Evolutionary conservation across 2,329 filamentous ascomycete species (phyloP), one percentile per base, ranked within the genome.

Genomic region (Drechslerella dactyloides): DNA sequence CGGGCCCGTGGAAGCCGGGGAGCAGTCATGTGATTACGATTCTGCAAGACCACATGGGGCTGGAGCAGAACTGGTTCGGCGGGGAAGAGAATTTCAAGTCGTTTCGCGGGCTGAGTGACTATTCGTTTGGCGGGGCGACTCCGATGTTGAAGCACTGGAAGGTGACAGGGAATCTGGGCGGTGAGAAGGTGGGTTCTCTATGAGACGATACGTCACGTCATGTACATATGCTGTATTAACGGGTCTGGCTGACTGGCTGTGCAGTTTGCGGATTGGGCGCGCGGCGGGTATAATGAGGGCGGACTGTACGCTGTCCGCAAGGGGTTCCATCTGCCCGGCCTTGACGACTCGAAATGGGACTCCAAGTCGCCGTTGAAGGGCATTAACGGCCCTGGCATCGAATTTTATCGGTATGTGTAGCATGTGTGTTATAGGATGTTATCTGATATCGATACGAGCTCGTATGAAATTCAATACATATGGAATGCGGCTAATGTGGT

Each of bases 31-130:
- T 88, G 10, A 78, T 93, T 74, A 92, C 89, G 0, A 81, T 92
- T 0, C 79, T 91, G 0, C 81, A 93, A 13, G 90, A 93, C 78
- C 88, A 88, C 78, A 90, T 87, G 80, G 89, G 90, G 0, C 81
- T 90, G 0, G 84, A 91, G 69, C 85, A 89, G 74, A 86, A 89
- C 78, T 86, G 84, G 81, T 80, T 80, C 1, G 84, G 87, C 0
- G 87, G 87, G 0, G 75, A 77, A 1, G 86, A 89, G 24, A 77
- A 80, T 7, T 89, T 88, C 82, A 72, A 75, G 46, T 68, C 60
- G 15, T 85, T 83, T 0, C 85, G 84, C 44, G 88, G 85, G 30
- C 85, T 91, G 70, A 77, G 89, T 21, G 80, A 86, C 79, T 90
- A 87, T 80, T 77, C 77, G 1, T 81, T 90, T 33, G 75, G 80